A percentile compares a stretch with the other conserved stretches of the same genome.
Evolutionary conservation across 805 yeast species (phyloP).

Genomic region (Ogataea neopini): DNA sequence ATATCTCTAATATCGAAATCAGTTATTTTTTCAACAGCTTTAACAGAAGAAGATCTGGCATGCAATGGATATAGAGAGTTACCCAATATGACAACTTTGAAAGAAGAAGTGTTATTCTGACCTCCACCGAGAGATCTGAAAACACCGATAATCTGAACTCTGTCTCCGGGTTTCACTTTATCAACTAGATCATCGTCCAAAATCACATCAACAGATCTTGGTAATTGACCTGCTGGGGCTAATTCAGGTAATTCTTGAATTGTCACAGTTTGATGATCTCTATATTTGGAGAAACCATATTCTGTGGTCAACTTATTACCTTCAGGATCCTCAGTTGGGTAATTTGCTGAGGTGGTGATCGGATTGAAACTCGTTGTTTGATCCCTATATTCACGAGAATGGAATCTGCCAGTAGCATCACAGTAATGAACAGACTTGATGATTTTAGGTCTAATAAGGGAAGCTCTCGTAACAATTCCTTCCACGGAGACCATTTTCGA

Average conservation of each 20-base stretch:
- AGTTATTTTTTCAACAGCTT: conserved; percentile 73
- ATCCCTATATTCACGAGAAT: conserved; percentile 89
- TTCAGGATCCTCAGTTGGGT: conserved; percentile 90
- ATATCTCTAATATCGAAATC: conserved; percentile 86
- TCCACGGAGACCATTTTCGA: conserved; percentile 86
- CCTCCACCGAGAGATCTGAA: conserved; percentile 88
- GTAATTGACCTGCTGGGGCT: conserved; percentile 97
- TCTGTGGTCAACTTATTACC: conserved; percentile 89
- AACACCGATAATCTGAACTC: conserved; percentile 92
- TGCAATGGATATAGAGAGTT: conserved; percentile 88
- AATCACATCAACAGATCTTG: conserved; percentile 89
- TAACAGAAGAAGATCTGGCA: conserved; percentile 66
- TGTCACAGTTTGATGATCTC: conserved; percentile 91
- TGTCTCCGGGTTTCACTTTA: conserved; percentile 90
- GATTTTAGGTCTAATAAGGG: conserved; percentile 90
- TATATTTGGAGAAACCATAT: conserved; percentile 87
- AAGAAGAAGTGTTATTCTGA: conserved; percentile 60
- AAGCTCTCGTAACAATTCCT: conserved; percentile 93
- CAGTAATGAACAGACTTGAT: conserved; percentile 91
- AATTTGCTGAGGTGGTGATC: conserved; percentile 76
- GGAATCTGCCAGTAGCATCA: conserved; percentile 78
- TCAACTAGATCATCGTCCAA: conserved; percentile 95
- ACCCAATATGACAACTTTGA: conserved; percentile 81
- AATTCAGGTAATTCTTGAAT: conserved; percentile 97
- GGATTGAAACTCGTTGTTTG: conserved; percentile 90